Evolutionary conservation across 352 stramenopile species (phyloP), one percentile per base, ranked within the genome.

Genomic region (Globisporangium spinosum): DNA sequence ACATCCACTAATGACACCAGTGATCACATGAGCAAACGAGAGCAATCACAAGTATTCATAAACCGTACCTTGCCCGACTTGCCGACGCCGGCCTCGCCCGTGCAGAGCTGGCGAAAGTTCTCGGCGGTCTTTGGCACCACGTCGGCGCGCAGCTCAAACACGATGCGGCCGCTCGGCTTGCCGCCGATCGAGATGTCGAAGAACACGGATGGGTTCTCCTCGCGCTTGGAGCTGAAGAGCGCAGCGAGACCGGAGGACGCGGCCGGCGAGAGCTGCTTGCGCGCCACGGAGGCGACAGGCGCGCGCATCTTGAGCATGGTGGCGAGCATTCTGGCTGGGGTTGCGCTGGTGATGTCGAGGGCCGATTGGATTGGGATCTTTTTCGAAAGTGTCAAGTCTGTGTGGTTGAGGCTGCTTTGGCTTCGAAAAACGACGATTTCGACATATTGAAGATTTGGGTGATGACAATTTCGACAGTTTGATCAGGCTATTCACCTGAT

Each of bases 41-140:
- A 27, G 1, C 23, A n/a, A 25, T 12, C 9, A 6, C 6, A 49
- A 49, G 4, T 22, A 20, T 49, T 7, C 40, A 47, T 4, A n/a
- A 17, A 5, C 10, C 45, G 32, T 55, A 72, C 67, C 57, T 91
- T 90, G 72, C 87, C 87, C 15, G 79, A 79, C 62, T 86, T 79
- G 62, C 95, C 91, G 27, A 89, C 73, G 64, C 95, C 95, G n/a
- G 96, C 97, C 76, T 99, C 98, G 66, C 97, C 98, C 55, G 97
- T 99, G 89, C 97, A 99, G 13, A 99, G 79, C 67, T 89, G 81
- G 43, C 93, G 81, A 78, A 99, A 99, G 80, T 99, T 99, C 74
- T 99, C 97, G 40, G 96, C 97, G 34, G 98, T 99, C 77, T 99
- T 99, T 22, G 98, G 98, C 61, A 97, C 96, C 29, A 98, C 91